Evolutionary conservation across 1,284 basidiomycete genomes (phyloP).

Genomic region (Gymnopus androsaceus): DNA sequence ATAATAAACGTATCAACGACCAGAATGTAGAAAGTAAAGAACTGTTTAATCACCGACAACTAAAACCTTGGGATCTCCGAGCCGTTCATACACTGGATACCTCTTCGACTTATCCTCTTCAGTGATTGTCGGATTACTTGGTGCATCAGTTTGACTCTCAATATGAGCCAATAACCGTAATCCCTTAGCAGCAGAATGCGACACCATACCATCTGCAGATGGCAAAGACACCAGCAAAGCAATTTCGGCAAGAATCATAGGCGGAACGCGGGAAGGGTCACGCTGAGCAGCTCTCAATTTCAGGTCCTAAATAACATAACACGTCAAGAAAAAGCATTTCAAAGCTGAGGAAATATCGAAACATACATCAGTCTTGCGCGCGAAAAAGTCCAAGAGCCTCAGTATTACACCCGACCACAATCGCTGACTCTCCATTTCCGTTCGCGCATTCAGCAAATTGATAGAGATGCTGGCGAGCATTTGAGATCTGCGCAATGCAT

Average conservation of each 20-base stretch:
- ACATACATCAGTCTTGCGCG: conserved; percentile 50
- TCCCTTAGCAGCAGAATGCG: conserved; percentile 65
- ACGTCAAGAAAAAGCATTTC: conserved; percentile 6
- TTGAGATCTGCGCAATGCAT: conserved; percentile 43
- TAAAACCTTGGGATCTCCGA: conserved; percentile 71
- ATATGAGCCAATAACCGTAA: conserved; percentile 67
- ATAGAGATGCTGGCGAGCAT: conserved; percentile 58
- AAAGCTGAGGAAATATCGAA: background rate
- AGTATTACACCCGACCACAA: conserved; percentile 67
- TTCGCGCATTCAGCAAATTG: conserved; percentile 57
- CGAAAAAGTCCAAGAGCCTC: conserved; percentile 60
- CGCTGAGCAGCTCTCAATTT: conserved; percentile 51
- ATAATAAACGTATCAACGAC: background rate
- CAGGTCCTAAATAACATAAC: conserved; percentile 41
- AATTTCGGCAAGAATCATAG: conserved; percentile 69
- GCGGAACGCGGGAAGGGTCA: conserved; percentile 53
- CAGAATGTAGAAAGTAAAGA: background rate
- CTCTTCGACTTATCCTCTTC: conserved; percentile 68
- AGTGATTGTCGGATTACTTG: conserved; percentile 46
- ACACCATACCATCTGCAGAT: conserved; percentile 65
- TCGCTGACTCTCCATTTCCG: conserved; percentile 61
- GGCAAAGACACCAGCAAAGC: conserved; percentile 70
- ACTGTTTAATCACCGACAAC: conserved; percentile 57
- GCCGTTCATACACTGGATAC: conserved; percentile 72
- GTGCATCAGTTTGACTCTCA: conserved; percentile 60